Conservation (phyloP, 495 filamentous ascomycete genomes). For the Xylaria grammica region DNA sequence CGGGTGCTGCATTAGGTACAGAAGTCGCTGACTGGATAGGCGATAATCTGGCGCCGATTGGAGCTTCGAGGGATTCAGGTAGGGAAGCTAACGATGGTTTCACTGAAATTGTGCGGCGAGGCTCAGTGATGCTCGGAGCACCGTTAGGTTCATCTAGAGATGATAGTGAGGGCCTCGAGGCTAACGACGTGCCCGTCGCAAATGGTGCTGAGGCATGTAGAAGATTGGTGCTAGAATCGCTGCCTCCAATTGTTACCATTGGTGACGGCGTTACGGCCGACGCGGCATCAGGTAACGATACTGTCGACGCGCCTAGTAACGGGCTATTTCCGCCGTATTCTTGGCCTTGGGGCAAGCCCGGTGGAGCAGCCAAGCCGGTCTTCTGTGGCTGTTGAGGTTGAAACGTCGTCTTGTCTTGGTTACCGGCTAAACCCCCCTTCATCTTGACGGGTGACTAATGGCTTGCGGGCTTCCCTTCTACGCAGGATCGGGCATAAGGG, state of each 20-base stretch:
- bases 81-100: slow-evolving; percentile 31
- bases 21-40: slow-evolving; percentile 28
- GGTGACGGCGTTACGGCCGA: slow-evolving; percentile 28
- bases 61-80: slow-evolving; percentile 26
- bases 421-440: slow-evolving; percentile 1
- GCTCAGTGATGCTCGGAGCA: slow-evolving; percentile 1
- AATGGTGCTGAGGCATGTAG: slow-evolving; percentile 31
- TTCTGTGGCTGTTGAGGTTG: slow-evolving; percentile 14
- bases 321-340: background rate
- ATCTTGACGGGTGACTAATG: slow-evolving; percentile 11
- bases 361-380: slow-evolving; percentile 10
- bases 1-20: background rate
- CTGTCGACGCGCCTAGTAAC: slow-evolving; percentile 7
- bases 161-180: slow-evolving; percentile 27
- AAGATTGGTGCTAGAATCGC: slow-evolving; percentile 30
- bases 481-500: background rate
- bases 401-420: background rate
- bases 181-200: slow-evolving; percentile 30
- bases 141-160: slow-evolving; percentile 24
- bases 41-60: slow-evolving; percentile 26
- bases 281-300: slow-evolving; percentile 12
- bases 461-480: background rate
- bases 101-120: slow-evolving; percentile 27
- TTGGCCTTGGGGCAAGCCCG: background rate
- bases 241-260: slow-evolving; percentile 20